Evolutionary conservation across 2,329 filamentous ascomycete genomes (phyloP).

Genomic region (Aspergillus luchuensis): DNA sequence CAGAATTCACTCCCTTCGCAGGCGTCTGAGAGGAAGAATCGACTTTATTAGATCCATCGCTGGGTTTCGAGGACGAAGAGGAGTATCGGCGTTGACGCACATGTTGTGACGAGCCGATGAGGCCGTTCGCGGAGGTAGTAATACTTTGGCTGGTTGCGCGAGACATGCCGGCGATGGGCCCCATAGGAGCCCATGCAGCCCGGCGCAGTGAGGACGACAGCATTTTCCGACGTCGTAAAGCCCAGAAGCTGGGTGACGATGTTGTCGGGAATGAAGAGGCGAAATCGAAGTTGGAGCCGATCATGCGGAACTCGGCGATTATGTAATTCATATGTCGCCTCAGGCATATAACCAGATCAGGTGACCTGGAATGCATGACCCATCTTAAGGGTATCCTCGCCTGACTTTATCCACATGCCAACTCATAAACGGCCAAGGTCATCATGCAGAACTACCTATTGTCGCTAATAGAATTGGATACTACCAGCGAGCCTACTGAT

Average conservation of each 20-base stretch:
- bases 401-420: too few species aligned
- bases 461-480: too few species aligned
- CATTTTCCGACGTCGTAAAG: conserved; percentile 36
- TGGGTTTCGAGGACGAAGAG: conserved; percentile 52
- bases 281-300: conserved; percentile 40
- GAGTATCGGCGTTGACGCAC: conserved; percentile 51
- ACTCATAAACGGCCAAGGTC: too few species aligned
- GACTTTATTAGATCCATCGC: conserved; percentile 47
- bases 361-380: not conserved
- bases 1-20: conserved; percentile 41
- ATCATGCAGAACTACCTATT: too few species aligned
- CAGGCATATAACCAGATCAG: conserved; percentile 21
- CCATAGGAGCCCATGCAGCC: conserved; percentile 44
- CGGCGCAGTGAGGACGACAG: conserved; percentile 50
- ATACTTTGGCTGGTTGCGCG: conserved; percentile 35
- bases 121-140: conserved; percentile 33
- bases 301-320: conserved; percentile 35
- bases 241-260: conserved; percentile 29
- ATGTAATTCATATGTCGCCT: conserved; percentile 29
- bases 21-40: conserved; percentile 44
- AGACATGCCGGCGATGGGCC: conserved; percentile 36
- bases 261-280: conserved; percentile 36
- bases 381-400: too few species aligned
- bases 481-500: too few species aligned
- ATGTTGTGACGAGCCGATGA: conserved; percentile 37